Percentiles rank a stretch among this genome's conserved stretches.
Conservation (phyloP, 805 yeast species). For the Lipomyces sp. region DNA sequence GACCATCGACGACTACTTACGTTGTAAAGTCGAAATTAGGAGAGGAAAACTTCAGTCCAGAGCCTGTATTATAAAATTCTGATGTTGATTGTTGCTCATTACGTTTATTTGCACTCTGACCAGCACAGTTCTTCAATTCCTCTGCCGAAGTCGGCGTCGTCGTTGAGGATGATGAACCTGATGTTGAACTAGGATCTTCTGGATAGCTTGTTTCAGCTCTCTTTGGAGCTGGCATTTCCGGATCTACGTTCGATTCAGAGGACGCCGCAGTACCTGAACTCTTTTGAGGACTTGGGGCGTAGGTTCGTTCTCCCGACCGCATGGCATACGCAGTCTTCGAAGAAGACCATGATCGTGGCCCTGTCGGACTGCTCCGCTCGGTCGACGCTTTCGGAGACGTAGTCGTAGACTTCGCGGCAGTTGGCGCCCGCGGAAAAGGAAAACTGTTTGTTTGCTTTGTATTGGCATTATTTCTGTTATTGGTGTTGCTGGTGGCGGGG, state of each 20-base stretch:
- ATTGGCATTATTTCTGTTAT: neutral
- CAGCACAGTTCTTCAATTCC: neutral
- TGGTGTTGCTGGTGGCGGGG: neutral
- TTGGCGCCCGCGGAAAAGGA: slow-evolving; percentile 4
- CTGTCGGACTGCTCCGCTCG: neutral
- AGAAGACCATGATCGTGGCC: neutral
- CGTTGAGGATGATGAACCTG: neutral
- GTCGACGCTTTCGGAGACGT: neutral
- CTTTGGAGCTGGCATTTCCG: neutral
- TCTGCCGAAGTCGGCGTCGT: neutral
- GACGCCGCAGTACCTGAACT: neutral
- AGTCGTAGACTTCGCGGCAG: slow-evolving; percentile 6
- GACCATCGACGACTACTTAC: neutral
- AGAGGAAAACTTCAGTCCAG: neutral
- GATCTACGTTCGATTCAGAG: neutral
- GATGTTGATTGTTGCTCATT: neutral
- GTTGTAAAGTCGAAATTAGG: neutral
- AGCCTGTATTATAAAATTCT: neutral
- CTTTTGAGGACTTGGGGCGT: slow-evolving; percentile 2
- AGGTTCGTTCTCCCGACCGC: neutral
- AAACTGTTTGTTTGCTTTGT: neutral
- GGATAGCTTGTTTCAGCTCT: neutral
- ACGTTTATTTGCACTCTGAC: neutral
- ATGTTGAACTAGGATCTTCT: neutral
- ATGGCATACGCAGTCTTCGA: neutral